These are phyloP conservation scores for Hypericum perforatum DNA, from an alignment of 345 rosid genomes.

Conservation along the genomic window DNA sequence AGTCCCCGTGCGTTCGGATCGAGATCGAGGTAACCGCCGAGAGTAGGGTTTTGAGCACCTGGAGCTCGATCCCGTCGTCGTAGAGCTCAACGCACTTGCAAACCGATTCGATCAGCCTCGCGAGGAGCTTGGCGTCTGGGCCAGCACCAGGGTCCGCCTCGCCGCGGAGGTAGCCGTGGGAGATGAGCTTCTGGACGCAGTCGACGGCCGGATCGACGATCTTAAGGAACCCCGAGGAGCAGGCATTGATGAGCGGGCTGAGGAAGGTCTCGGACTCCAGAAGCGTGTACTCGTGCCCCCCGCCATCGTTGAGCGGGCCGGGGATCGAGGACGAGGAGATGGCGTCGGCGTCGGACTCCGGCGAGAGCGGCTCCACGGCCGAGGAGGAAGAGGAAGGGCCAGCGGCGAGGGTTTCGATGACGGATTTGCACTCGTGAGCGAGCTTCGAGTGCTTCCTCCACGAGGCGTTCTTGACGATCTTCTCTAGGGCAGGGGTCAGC, in stretches of 20 bases:
- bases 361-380: conserved; percentile 16
- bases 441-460: conserved; percentile 98
- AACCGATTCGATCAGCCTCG: conserved; percentile 63
- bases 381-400: conserved; percentile 27
- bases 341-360: conserved; percentile 48
- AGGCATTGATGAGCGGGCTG: conserved; percentile 71
- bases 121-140: conserved; percentile 52
- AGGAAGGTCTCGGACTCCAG: conserved; percentile 81
- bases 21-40: conserved; percentile 87
- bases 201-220: conserved; percentile 90
- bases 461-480: conserved; percentile 83
- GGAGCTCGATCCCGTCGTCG: conserved; percentile 70
- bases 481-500: conserved; percentile 70
- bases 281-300: conserved; percentile 51
- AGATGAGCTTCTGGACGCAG: conserved; percentile 82
- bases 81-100: conserved; percentile 78
- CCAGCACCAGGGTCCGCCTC: conserved; percentile 86
- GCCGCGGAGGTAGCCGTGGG: conserved; percentile 91
- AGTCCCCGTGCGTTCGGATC: conserved; percentile 82
- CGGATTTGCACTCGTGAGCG: conserved; percentile 88
- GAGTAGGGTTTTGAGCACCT: conserved; percentile 65
- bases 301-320: conserved; percentile 86
- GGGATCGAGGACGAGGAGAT: conserved; percentile 29
- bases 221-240: conserved; percentile 57
- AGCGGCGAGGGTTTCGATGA: conserved; percentile 45